Base-by-base conservation (phyloP, 768 basidiomycete genomes). In the Leccinum incarnatum region DNA sequence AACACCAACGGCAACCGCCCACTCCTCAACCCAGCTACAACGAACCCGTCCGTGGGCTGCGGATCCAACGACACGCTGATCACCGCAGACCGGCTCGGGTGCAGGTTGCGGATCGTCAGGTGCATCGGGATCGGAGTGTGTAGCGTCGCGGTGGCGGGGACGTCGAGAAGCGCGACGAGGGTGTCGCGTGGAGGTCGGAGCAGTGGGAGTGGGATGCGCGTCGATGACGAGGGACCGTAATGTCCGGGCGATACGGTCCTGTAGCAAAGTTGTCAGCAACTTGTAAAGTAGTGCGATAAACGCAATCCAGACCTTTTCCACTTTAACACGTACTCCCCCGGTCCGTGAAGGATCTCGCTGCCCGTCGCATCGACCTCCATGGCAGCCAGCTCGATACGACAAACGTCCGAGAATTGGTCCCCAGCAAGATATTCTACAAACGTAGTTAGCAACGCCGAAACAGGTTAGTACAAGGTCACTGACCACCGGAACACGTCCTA, bases 11-110 rank as follows among this genome's bases (percentile, higher is more conserved):
- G 86, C 9, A 93, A 62, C 10, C 85, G 81, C 3, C 85, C 84
- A 51, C 77, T 82, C 50, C 91, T 78, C 36, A 89, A 69, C 0
- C 95, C 95, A 3, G 91, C 83, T 46, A 94, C 83, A 15, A 95
- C 84, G 71, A 97, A 96, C n/a, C 81, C 78, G 45, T 91, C 91
- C 12, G 80, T 73, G 15, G 75, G 62, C 59, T 88, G 86, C 1
- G 85, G 79, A 55, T 96, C 93, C 29, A 95, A 78, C 34, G 87
- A 83, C 9, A 94, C 79, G 11, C 83, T 77, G 34, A 95, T 72
- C 62, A 86, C 86, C 1, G 89, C 88, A 2, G 91, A 83, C 36
- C 85, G 81, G 8, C 77, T 76, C 3, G 81, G 78, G 59, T 87
- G 80, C 56, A 82, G 74, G 70, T 92, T 92, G 67, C 93, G 83